phyloP scores from a whole-genome alignment of 768 basidiomycete species.

The Crepidotus variabilis region DNA sequence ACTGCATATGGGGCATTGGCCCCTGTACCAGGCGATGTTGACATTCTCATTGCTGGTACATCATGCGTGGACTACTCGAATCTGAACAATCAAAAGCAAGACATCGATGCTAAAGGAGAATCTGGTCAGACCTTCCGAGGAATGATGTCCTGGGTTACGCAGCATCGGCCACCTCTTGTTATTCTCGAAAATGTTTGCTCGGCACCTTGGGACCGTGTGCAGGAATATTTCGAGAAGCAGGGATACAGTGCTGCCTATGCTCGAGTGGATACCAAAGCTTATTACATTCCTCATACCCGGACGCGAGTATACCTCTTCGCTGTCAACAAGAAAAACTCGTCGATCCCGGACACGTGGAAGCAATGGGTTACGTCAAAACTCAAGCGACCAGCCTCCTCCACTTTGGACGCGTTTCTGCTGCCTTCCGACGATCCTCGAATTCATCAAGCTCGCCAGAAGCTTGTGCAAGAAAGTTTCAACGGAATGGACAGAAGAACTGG shows the following conservation, averaged over 20 bases:
- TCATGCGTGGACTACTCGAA: constrained; percentile 98
- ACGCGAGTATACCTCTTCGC: constrained; percentile 87
- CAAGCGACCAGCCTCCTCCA: constrained; percentile 81
- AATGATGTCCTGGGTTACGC: constrained; percentile 90
- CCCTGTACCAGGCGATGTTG: constrained; percentile 85
- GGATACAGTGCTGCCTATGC: constrained; percentile 70
- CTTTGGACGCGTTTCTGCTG: constrained; percentile 89
- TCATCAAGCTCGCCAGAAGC: constrained; percentile 81
- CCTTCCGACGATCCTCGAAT: constrained; percentile 90
- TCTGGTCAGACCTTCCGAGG: constrained; percentile 92
- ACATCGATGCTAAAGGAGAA: constrained; percentile 85
- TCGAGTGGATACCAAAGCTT: constrained; percentile 82
- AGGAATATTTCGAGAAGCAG: constrained; percentile 66
- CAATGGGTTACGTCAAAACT: constrained; percentile 55
- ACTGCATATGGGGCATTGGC: constrained; percentile 90
- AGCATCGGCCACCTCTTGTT: constrained; percentile 86
- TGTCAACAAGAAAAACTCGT: constrained; percentile 58
- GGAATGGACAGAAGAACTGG: constrained; percentile 66
- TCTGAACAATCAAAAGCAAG: constrained; percentile 89
- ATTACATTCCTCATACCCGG: constrained; percentile 93
- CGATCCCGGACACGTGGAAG: constrained; percentile 69
- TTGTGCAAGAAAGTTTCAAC: constrained; percentile 65
- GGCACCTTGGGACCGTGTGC: constrained; percentile 84
- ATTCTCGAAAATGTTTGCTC: constrained; percentile 92
- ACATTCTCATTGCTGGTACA: constrained; percentile 89